These are phyloP conservation scores for Parachaetomium inaequale DNA, from an alignment of 495 filamentous ascomycete species.

Conservation along the genomic window DNA sequence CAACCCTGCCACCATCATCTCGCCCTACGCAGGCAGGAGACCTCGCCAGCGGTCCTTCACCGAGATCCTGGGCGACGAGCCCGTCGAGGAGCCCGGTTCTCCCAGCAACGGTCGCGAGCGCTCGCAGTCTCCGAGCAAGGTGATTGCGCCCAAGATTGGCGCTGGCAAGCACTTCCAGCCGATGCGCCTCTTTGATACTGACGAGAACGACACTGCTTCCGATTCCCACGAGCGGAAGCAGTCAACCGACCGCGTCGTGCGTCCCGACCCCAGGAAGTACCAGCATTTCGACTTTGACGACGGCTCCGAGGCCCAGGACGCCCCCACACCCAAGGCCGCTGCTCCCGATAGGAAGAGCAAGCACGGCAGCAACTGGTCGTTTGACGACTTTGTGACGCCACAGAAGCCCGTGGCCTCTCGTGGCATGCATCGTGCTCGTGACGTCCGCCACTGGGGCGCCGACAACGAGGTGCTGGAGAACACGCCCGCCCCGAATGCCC, in stretches of 20 bases:
- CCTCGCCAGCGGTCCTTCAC: slow-evolving; percentile 51
- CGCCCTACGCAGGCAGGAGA: slow-evolving; percentile 47
- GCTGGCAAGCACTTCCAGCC: slow-evolving; percentile 66
- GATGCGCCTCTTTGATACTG: slow-evolving; percentile 65
- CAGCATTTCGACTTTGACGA: slow-evolving; percentile 83
- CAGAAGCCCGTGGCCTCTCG: slow-evolving; percentile 55
- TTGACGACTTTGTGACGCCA: slow-evolving; percentile 81
- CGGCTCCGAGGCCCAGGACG: slow-evolving; percentile 46
- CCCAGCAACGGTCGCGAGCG: slow-evolving; percentile 48
- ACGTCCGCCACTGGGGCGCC: slow-evolving; percentile 66
- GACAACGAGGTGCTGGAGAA: slow-evolving; percentile 61
- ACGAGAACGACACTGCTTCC: slow-evolving; percentile 44
- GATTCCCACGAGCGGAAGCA: slow-evolving; percentile 37
- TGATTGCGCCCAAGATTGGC: slow-evolving; percentile 59
- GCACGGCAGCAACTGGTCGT: slow-evolving; percentile 71
- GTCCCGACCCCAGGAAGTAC: slow-evolving; percentile 68
- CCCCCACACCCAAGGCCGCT: slow-evolving; percentile 35
- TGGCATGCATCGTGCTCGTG: slow-evolving; percentile 44
- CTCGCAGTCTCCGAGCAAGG: slow-evolving; percentile 43
- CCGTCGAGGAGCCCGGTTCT: slow-evolving; percentile 40
- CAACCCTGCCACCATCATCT: slow-evolving; percentile 45
- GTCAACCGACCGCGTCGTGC: slow-evolving; percentile 50
- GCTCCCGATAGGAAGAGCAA: slow-evolving; percentile 46
- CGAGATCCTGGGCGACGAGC: slow-evolving; percentile 48
- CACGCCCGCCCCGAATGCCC: slow-evolving; percentile 52